Percentiles rank a stretch among this genome's conserved stretches.
phyloP scores from a whole-genome alignment of 768 basidiomycete genomes.

The Phaeotremella skinneri region DNA sequence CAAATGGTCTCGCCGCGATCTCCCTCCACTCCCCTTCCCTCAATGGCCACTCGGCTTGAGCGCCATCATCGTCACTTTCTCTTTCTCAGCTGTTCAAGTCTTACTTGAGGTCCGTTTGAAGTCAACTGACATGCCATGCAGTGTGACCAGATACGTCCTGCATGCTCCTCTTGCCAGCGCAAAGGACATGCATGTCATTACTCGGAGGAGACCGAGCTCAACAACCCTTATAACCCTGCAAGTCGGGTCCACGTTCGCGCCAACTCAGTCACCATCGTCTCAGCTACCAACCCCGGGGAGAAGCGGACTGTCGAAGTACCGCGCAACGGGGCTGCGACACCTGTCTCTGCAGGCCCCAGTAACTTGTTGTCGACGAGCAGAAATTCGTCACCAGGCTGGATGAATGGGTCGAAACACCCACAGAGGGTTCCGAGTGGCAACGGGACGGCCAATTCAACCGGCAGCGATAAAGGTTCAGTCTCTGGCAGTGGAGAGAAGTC shows the following conservation, averaged over 20 bases:
- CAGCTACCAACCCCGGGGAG: slow-evolving; percentile 18
- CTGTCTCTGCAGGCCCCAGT: background rate
- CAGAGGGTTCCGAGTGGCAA: background rate
- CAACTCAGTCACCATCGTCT: slow-evolving; percentile 19
- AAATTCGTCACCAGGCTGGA: background rate
- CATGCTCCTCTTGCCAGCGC: slow-evolving; percentile 20
- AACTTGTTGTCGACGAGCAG: background rate
- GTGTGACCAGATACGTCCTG: slow-evolving; percentile 25
- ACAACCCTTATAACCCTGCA: slow-evolving; percentile 5
- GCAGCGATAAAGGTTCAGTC: background rate
- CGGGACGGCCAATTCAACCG: background rate
- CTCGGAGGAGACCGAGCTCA: slow-evolving; percentile 20
- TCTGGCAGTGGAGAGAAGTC: slow-evolving; percentile 12
- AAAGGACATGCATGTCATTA: slow-evolving; percentile 22
- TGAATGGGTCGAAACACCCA: background rate
- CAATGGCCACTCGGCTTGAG: too few species aligned
- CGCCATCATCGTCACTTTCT: too few species aligned
- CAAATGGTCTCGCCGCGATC: too few species aligned
- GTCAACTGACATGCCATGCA: background rate
- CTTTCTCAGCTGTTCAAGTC: background rate
- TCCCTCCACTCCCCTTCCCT: too few species aligned
- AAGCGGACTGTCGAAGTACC: slow-evolving; percentile 21
- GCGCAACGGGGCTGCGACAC: slow-evolving; percentile 7
- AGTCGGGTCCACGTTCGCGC: slow-evolving; percentile 8
- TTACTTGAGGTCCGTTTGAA: background rate